Base-by-base conservation (phyloP, 75 land plant genomes). In the Chamaecyparis obtusa region DNA sequence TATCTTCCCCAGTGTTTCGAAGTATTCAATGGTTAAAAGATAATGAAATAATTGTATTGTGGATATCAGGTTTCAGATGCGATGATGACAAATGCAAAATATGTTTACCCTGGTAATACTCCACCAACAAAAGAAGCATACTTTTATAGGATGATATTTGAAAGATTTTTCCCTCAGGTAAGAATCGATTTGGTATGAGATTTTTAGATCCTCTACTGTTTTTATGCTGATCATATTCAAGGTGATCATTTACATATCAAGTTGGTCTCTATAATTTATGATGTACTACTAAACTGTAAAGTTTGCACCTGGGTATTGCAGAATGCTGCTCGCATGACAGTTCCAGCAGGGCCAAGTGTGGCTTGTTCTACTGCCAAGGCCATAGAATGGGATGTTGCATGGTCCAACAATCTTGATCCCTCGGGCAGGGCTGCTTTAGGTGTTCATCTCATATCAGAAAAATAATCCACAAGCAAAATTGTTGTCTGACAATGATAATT, bases 91-190 rank as follows among this genome's bases (percentile, higher is more conserved):
- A 91, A 97, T 90, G 97, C 97, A 71, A 89, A 85, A 15, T 91
- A 90, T 86, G 88, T 97, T 6, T 97, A 93, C 88, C 99, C 99
- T 41, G 92, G 93, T 83, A 95, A 97, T 86, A 95, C 99, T 56
- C 99, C 99, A 57, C 89, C 89, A 10, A 94, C 95, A 57, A 97
- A 95, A 86, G 99, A 97, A 74, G 99, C 89, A 11, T 97, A 94
- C 87, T 93, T 92, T 83, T 97, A 97, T 87, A 88, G 99, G 46
- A 93, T 94, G 87, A 91, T 95, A 82, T 97, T 97, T 90, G 97
- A 97, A 87, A 91, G 90, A 77, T 90, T 89, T 86, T 97, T 95
- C 86, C 99, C 99, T 17, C 97, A 97, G 96, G 99, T 97, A 54
- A 64, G 69, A 24, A 64, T n/a, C 8, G 27, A 64, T 64, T 57